Base-by-base conservation (phyloP, 1,139 yeast genomes). In the Protomyces arabidopsidicola region DNA sequence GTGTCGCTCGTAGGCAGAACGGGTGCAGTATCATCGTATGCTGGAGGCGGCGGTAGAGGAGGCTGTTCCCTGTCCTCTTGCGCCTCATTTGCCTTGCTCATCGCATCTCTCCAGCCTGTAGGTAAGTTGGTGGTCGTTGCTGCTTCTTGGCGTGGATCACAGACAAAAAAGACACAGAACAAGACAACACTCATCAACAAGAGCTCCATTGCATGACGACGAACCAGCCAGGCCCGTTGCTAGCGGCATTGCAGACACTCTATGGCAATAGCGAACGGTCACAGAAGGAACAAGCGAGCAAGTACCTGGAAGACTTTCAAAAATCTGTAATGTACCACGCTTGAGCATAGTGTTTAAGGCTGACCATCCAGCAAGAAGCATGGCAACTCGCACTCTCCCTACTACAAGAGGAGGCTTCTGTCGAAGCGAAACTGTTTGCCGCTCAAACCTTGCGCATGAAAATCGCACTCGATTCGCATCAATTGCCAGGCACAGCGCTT, bases 361-460 rank as follows among this genome's bases (percentile, higher is more conserved):
- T 27, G 31, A 27, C 31, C 31, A 2, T 27, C 31, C 6, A 75
- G 77, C 62, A 73, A 10, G 76, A 72, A 38, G 80, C 81, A 24
- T 78, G 81, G 81, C 67, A 72, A 20, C 71, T 74, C 18, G 69
- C 76, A 16, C 76, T 75, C 65, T 70, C 71, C 27, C 71, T 77
- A 9, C 70, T 78, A 16, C 71, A 67, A 16, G 62, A 52, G n/a
- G 63, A 66, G n/a, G 55, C 65, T 39, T 68, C 79, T 12, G 67
- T 81, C 31, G 87, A 86, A 69, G 76, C 87, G 55, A 85, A 84
- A 71, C 78, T 93, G 70, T 93, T 95, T 77, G 88, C 95, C 9
- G 88, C 97, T 0, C 98, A 95, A 74, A 91, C 98, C 0, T 77
- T 95, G 67, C 79, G 97, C 68, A 86, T 91, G 50, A 90, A 90